Conservation (phyloP, 129 eudicot species). For the Centella asiatica region DNA sequence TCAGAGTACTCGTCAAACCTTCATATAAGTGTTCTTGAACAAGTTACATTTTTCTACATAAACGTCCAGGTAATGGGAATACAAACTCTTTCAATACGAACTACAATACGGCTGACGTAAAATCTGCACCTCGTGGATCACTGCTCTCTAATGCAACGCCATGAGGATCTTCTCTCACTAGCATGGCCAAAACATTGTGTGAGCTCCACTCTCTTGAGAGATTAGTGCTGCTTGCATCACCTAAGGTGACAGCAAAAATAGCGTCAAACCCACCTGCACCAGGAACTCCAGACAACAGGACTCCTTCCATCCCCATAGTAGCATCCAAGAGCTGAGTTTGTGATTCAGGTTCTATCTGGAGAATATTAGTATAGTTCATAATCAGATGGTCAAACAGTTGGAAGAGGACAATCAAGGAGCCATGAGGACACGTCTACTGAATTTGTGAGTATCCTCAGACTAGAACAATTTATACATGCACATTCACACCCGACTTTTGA, state of each 20-base stretch:
- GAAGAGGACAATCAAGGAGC: background rate
- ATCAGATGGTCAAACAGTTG: constrained; percentile 8
- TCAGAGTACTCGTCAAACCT: no score
- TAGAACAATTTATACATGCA: no score
- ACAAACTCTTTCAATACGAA: no score
- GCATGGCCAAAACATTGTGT: constrained; percentile 71
- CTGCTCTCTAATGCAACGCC: constrained; percentile 64
- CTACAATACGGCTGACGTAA: constrained; percentile 27
- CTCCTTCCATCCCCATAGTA: constrained; percentile 77
- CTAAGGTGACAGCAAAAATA: constrained; percentile 24
- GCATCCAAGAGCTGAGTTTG: constrained; percentile 76
- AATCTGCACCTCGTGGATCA: constrained; percentile 62
- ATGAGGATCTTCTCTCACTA: constrained; percentile 74
- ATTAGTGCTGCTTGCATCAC: constrained; percentile 32
- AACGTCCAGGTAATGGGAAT: no score
- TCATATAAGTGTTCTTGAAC: no score
- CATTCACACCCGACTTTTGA: no score
- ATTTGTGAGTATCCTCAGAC: no score
- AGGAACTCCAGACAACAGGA: constrained; percentile 88
- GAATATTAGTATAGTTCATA: background rate
- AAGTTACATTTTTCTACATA: no score
- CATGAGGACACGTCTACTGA: background rate
- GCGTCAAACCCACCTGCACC: constrained; percentile 99
- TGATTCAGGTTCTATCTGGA: constrained; percentile 92
- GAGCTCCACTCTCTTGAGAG: constrained; percentile 58